Evolutionary conservation across 345 rosid genomes (phyloP), one percentile per base, ranked within the genome.

Genomic region (Angophora floribunda): DNA sequence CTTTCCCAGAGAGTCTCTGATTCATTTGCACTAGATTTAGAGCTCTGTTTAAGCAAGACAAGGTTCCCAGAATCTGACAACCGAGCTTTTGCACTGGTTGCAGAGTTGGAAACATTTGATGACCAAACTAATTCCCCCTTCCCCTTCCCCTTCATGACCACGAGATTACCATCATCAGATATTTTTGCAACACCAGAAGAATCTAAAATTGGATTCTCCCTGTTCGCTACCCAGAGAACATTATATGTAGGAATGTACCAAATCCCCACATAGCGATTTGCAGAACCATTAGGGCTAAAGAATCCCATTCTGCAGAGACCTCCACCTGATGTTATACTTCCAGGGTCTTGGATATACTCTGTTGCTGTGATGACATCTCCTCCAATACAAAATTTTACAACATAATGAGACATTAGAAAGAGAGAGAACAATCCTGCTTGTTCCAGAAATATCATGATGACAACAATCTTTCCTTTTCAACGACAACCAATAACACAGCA

Each of bases 181-280:
- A 96, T 91, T n/a, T 78, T 89, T 26, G 94, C 6, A 14, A 88
- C 50, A 63, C 94, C 94, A 1, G 95, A 95, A 51, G 93, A 90
- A 87, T 93, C 95, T 49, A 88, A 89, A 49, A 90, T 88, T 0
- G 95, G 97, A 14, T 84, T 80, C 88, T 94, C 88, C 88, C 89
- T 91, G 85, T 95, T 95, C 22, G 95, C 96, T 47, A 93, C 96
- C 97, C 95, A 93, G 49, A 94, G 88, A 44, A 91, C 89, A 32
- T 90, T 88, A 55, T 86, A 87, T 13, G 26, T 59, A 36, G 94
- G 88, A n/a, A 67, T 91, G 85, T 89, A 93, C 96, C 95, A 95
- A 36, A 95, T 92, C 70, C 97, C 97, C 26, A 89, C 95, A 30
- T 93, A 95, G 47, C 93, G 88, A 88, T 89, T 16, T 17, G 89